These are phyloP conservation scores for Stenogyne calaminthoides DNA, from an alignment of 305 asterid genomes.

Conservation along the genomic window DNA sequence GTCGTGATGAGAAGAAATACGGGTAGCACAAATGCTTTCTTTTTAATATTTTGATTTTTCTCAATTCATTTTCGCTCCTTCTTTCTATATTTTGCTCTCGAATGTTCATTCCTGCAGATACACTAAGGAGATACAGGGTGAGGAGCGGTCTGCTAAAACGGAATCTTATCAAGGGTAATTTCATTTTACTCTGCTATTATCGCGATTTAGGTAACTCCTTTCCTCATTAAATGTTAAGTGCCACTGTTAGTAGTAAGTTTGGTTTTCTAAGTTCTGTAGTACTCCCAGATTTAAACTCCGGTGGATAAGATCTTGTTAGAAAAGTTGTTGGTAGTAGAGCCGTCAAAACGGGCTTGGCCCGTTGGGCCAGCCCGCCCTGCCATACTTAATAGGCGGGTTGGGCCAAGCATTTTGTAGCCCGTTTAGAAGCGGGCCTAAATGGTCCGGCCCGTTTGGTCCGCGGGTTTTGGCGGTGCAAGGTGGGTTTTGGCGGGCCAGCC, in stretches of 20 bases:
- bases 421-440: too few relatives aligned
- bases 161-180: too few relatives aligned
- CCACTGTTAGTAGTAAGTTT: not conserved
- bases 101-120: not conserved
- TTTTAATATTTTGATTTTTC: not conserved
- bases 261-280: not conserved
- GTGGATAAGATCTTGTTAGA: not conserved
- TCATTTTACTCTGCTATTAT: not conserved
- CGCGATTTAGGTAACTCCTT: not conserved
- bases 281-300: too few relatives aligned
- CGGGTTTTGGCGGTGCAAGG: too few relatives aligned
- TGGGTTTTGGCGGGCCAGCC: too few relatives aligned
- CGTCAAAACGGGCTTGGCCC: too few relatives aligned
- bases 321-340: too few relatives aligned
- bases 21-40: not conserved
- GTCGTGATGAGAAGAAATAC: not conserved
- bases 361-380: too few relatives aligned
- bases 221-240: not conserved
- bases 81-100: not conserved
- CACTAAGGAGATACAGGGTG: not conserved
- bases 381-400: too few relatives aligned
- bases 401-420: too few relatives aligned
- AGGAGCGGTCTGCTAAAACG: not conserved
- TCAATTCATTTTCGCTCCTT: not conserved
- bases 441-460: too few relatives aligned